Conservation (phyloP, 2,329 filamentous ascomycete genomes). For the Clarireedia monteithiana region DNA sequence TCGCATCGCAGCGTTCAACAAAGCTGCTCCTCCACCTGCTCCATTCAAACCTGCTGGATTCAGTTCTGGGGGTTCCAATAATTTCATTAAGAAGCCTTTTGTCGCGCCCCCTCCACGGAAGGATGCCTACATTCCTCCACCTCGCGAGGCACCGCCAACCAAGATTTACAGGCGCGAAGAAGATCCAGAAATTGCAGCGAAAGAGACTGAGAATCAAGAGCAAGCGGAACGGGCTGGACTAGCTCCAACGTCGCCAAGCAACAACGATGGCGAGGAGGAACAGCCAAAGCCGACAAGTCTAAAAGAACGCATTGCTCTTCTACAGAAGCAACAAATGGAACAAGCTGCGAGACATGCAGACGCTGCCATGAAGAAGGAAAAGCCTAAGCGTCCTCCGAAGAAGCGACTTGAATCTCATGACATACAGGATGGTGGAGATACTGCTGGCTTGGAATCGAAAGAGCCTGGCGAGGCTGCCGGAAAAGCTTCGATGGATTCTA, state of each 20-base stretch:
- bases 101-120: constrained; percentile 90
- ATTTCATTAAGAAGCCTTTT: constrained; percentile 94
- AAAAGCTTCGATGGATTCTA: constrained; percentile 44
- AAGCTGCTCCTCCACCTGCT: constrained; percentile 75
- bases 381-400: constrained; percentile 72
- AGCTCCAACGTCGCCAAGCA: constrained; percentile 30
- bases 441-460: constrained; percentile 36
- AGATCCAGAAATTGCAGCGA: constrained; percentile 64
- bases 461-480: constrained; percentile 40
- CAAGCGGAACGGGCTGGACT: constrained; percentile 63
- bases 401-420: constrained; percentile 48
- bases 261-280: constrained; percentile 55
- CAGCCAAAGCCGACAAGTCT: constrained; percentile 86
- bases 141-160: constrained; percentile 59
- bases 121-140: constrained; percentile 78
- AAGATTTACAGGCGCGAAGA: constrained; percentile 84
- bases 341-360: constrained; percentile 78
- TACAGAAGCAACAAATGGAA: constrained; percentile 91
- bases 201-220: constrained; percentile 57
- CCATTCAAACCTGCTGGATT: constrained; percentile 76
- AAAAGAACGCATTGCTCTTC: constrained; percentile 88
- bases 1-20: constrained; percentile 96
- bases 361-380: constrained; percentile 73
- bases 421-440: constrained; percentile 30
- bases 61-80: constrained; percentile 47